These are phyloP conservation scores for Voacanga thouarsii DNA, from an alignment of 257 asterid genomes.

Conservation along the genomic window DNA sequence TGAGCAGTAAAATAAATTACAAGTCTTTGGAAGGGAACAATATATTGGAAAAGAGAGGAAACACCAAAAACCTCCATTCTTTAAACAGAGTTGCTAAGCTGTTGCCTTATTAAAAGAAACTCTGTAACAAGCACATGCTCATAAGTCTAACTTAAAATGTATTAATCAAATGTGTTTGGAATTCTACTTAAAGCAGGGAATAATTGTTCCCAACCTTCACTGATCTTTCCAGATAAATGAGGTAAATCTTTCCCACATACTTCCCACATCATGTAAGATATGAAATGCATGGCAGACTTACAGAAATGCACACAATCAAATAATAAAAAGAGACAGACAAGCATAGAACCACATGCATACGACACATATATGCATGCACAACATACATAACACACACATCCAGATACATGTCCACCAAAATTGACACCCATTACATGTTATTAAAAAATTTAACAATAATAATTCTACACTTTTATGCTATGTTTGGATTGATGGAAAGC, in stretches of 20 bases:
- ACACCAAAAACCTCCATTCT: neutral
- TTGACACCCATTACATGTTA: neutral
- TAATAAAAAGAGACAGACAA: neutral
- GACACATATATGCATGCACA: neutral
- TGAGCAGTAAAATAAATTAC: neutral
- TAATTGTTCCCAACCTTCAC: neutral
- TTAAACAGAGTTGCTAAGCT: neutral
- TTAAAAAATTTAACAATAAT: no score
- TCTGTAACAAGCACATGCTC: neutral
- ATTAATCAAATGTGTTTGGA: neutral
- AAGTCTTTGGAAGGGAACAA: neutral
- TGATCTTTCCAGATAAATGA: neutral
- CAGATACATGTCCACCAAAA: neutral
- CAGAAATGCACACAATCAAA: neutral
- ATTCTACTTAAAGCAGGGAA: neutral
- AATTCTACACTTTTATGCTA: no score
- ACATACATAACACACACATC: neutral
- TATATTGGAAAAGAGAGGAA: neutral
- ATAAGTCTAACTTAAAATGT: neutral
- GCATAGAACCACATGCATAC: neutral
- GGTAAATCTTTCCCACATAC: neutral
- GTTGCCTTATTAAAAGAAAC: neutral
- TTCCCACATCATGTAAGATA: no score
- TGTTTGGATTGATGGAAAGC: no score
- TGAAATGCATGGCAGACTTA: neutral